These are phyloP conservation scores for Starmerella tilneyi DNA, from an alignment of 805 yeast species.

Conservation along the genomic window DNA sequence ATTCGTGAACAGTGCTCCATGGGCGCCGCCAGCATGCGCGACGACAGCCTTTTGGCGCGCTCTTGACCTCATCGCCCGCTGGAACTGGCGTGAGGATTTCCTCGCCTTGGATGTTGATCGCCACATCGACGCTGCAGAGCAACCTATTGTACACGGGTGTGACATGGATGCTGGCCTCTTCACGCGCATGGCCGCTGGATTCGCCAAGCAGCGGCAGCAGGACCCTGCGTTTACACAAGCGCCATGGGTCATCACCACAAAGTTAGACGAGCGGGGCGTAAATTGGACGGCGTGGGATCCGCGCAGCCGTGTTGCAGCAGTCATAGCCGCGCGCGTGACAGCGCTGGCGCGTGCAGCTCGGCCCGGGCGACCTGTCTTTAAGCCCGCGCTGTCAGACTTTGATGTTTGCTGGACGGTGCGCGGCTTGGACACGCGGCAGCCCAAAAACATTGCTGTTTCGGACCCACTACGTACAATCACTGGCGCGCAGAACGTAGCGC, in stretches of 20 bases:
- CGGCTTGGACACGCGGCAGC: slow-evolving; percentile 31
- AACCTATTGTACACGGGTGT: slow-evolving; percentile 29
- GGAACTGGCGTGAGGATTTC: slow-evolving; percentile 95
- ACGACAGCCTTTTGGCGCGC: slow-evolving; percentile 73
- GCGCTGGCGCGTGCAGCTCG: slow-evolving; percentile 51
- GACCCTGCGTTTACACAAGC: slow-evolving; percentile 76
- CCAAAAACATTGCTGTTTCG: slow-evolving; percentile 36
- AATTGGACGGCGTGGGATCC: slow-evolving; percentile 61
- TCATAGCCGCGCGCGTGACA: slow-evolving; percentile 80
- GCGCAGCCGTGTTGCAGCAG: slow-evolving; percentile 39
- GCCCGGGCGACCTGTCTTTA: slow-evolving; percentile 47
- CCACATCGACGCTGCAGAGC: slow-evolving; percentile 18
- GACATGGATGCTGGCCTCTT: slow-evolving; percentile 47
- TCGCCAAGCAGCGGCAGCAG: slow-evolving; percentile 53
- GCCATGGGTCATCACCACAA: slow-evolving; percentile 75
- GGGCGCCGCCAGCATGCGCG: slow-evolving; percentile 63
- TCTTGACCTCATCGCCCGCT: slow-evolving; percentile 55
- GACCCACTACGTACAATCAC: slow-evolving; percentile 31
- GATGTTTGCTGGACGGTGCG: slow-evolving; percentile 64
- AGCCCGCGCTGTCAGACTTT: slow-evolving; percentile 75
- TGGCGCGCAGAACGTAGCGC: slow-evolving; percentile 52
- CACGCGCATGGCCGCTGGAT: slow-evolving; percentile 53
- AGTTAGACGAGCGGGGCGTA: slow-evolving; percentile 76
- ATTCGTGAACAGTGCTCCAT: slow-evolving; percentile 84
- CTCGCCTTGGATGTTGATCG: slow-evolving; percentile 57